Evolutionary conservation across 2,329 filamentous ascomycete genomes (phyloP), one percentile per base, ranked within the genome.

Genomic region (Cercospora beticola): DNA sequence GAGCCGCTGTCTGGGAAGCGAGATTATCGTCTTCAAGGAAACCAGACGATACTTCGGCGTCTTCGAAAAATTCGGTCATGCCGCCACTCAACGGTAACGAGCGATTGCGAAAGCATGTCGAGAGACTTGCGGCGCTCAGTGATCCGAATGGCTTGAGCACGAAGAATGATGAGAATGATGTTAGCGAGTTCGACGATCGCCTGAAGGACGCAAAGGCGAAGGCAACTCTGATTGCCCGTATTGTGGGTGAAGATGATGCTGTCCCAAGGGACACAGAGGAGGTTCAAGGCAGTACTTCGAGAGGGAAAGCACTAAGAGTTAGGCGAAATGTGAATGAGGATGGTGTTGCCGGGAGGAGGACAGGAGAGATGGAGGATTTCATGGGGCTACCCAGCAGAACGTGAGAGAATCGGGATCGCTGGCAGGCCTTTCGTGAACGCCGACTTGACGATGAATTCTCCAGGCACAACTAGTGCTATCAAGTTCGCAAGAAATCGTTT

Each of bases 151-250:
- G 89, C 0, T 81, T 97, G 54, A 89, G 89, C 16, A 94, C 89
- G 21, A 86, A 90, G 68, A 99, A 99, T 77, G 90, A 88, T 4
- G 94, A 98, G 77, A 92, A 97, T 58, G 90, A 90, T 0, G 93
- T 99, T 23, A 90, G 91, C 62, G 94, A 97, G 75, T 94, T 97
- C 76, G 95, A 99, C 76, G 92, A 97, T 78, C 86, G 94, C 12
- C 78, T 97, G 46, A 95, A 94, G 81, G 87, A 92, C 71, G 94
- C 93, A 4, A 87, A 89, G 73, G 91, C 91, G 3, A 97, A 97
- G 78, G 87, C 88, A 1, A 97, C 94, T 80, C 86, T 99, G 58
- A 89, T 98, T 56, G 91, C 95, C 79, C 89, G 89, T 69, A 88
- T 92, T 9, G 76, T 87, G 28, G 86, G 86, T 7, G 85, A 86